Percentiles rank a stretch among this genome's conserved stretches.
phyloP scores from a whole-genome alignment of 192 early-diverging fungal genomes.

The Coemansia asiatica region DNA sequence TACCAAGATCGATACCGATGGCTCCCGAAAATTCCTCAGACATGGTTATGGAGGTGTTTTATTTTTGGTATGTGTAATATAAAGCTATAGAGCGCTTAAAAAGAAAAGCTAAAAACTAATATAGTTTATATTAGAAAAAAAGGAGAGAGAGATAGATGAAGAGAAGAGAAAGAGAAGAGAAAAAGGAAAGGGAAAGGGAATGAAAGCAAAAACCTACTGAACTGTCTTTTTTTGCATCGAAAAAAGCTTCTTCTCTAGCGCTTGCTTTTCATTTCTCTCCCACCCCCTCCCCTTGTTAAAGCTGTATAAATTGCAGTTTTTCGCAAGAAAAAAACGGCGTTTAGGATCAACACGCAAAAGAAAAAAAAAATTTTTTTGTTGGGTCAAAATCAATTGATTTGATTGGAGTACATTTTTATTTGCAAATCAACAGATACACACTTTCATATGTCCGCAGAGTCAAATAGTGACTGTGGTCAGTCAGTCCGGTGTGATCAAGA shows the following conservation, averaged over 20 bases:
- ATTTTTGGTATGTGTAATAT: background rate
- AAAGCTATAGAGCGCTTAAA: conserved; percentile 8
- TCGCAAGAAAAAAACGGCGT: background rate
- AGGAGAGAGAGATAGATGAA: conserved; percentile 9
- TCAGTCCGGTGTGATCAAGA: too few relatives aligned
- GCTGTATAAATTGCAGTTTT: background rate
- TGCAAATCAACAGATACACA: background rate
- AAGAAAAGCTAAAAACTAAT: conserved; percentile 4
- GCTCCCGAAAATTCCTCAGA: conserved; percentile 60
- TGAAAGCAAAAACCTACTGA: background rate
- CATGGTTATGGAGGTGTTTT: conserved; percentile 22
- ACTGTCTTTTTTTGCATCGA: conserved; percentile 5
- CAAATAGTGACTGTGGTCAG: too few relatives aligned
- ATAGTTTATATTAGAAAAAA: conserved; percentile 5
- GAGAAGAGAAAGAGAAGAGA: conserved; percentile 3
- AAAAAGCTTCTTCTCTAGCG: background rate
- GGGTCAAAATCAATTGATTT: conserved; percentile 14
- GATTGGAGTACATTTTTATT: background rate
- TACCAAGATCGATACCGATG: conserved; percentile 97
- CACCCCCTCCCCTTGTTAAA: background rate
- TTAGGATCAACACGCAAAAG: conserved; percentile 12
- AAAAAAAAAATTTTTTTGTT: conserved; percentile 30
- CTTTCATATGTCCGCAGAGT: too few relatives aligned
- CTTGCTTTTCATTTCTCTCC: background rate
- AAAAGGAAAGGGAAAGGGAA: background rate